Conservation (phyloP, 176 grass and related monocot species). For the Alloteropsis semialata region DNA sequence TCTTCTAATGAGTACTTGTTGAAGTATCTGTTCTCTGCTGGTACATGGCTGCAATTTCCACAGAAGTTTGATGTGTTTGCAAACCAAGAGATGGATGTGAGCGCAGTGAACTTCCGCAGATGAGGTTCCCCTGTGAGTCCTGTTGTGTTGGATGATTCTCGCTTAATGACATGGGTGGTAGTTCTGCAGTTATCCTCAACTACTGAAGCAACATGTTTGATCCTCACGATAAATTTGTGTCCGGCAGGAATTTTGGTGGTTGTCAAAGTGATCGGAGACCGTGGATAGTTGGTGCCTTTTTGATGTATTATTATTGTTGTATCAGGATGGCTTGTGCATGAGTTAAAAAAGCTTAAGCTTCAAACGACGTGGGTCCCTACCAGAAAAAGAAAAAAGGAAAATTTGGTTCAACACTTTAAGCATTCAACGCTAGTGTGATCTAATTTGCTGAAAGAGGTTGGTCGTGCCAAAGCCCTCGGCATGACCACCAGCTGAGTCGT, state of each 20-base stretch:
- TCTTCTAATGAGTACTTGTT: constrained; percentile 94
- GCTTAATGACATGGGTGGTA: neutral
- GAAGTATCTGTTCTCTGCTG: constrained; percentile 68
- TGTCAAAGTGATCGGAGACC: neutral
- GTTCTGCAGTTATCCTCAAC: neutral
- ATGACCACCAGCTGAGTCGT: too few relatives aligned
- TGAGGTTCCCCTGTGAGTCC: too few relatives aligned
- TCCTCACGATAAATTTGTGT: neutral
- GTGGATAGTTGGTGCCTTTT: neutral
- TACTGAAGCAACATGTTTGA: neutral
- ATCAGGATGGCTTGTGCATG: neutral
- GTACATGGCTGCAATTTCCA: neutral
- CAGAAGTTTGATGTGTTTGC: neutral
- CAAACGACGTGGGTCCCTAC: too few relatives aligned
- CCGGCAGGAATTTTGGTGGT: too few relatives aligned
- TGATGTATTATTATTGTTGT: neutral
- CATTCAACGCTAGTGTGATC: too few relatives aligned
- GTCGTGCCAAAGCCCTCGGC: too few relatives aligned
- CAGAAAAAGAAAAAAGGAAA: too few relatives aligned
- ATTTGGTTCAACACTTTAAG: too few relatives aligned
- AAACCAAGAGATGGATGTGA: neutral
- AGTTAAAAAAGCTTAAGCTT: too few relatives aligned
- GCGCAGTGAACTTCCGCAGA: too few relatives aligned
- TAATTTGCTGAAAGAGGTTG: too few relatives aligned
- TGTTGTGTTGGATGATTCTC: neutral